Base-by-base conservation (phyloP, 192 early-diverging fungal genomes). In the Diversispora eburnea region DNA sequence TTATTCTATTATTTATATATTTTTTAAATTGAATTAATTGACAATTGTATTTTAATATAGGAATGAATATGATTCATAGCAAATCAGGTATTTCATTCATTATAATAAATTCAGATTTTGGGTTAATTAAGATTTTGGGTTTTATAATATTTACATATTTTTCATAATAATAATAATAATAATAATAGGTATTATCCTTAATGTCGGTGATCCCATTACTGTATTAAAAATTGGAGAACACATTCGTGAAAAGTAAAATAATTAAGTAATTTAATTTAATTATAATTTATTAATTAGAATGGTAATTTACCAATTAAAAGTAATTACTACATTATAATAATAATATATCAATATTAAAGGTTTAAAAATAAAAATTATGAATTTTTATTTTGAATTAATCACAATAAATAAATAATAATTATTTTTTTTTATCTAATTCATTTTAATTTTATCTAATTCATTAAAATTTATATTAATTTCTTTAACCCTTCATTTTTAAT, bases 61-160 rank as follows among this genome's bases (percentile, higher is more conserved):
- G 70, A 72, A 72, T 72, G 70, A 58, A 72, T 12, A n/a, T 20
- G n/a, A 47, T 72, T 33, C 70, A 72, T 52, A 60, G 7, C 4
- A 49, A 48, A 72, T 8, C 46, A 1, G 70, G 70, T 72, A 59
- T 57, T 25, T 17, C n/a, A 47, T 66, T 66, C 5, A 47, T 66
- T 39, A 39, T 17, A 10, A 42, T 17, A 19, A 58, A 41, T n/a
- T n/a, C n/a, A n/a, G n/a, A n/a, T n/a, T 65, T 8, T n/a, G 25
- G 19, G 3, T 54, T 54, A 17, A 55, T 33, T n/a, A 51, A 45
- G 8, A 41, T 8, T 20, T n/a, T 19, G 19, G 1, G n/a, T 65
- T 19, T 33, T 33, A 33, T 33, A 2, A 33, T 3, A 10, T 55
- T 41, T 33, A 41, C 4, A 70, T 17, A 10, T 7, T 42, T 54